Evolutionary conservation across 1,139 yeast genomes (phyloP).

Genomic region (Scheffersomyces lignicola): DNA sequence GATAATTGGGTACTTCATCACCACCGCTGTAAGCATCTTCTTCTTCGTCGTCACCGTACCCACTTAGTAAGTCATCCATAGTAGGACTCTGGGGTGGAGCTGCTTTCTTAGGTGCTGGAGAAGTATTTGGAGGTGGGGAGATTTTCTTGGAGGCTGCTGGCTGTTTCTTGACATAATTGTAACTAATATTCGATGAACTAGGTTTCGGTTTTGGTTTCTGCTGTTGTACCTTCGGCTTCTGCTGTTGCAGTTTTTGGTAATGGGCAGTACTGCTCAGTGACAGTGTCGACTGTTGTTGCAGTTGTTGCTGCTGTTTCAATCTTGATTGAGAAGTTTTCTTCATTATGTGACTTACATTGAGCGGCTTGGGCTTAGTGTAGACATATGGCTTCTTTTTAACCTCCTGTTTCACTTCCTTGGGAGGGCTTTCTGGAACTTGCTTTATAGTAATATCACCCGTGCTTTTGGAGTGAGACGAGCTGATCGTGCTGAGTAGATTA

Average conservation of each 20-base stretch:
- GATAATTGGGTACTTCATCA: constrained; percentile 16
- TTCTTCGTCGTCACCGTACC: constrained; percentile 19
- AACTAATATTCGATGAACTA: constrained; percentile 26
- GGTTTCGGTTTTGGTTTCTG: constrained; percentile 10
- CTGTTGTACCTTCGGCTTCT: constrained; percentile 12
- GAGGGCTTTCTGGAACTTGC: constrained; percentile 9
- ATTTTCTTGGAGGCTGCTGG: constrained; percentile 7
- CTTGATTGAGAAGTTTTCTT: constrained; percentile 17
- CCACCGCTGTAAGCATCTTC: constrained; percentile 10
- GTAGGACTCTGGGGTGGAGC: constrained; percentile 17
- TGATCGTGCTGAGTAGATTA: neutral
- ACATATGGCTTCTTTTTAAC: constrained; percentile 26
- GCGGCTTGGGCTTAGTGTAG: constrained; percentile 43
- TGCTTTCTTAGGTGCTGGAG: constrained; percentile 8
- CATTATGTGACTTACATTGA: constrained; percentile 38
- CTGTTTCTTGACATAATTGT: constrained; percentile 24
- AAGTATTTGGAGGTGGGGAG: constrained; percentile 6
- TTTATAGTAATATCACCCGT: constrained; percentile 21
- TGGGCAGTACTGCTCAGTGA: constrained; percentile 9
- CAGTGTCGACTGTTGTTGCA: constrained; percentile 17
- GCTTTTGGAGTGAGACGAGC: constrained; percentile 9
- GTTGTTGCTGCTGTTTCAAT: constrained; percentile 17
- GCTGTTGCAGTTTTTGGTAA: constrained; percentile 10
- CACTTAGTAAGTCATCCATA: constrained; percentile 30
- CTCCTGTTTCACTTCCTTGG: constrained; percentile 5